Evolutionary conservation across 495 filamentous ascomycete species (phyloP), one percentile per base, ranked within the genome.

Genomic region (Venustampulla echinocandica): DNA sequence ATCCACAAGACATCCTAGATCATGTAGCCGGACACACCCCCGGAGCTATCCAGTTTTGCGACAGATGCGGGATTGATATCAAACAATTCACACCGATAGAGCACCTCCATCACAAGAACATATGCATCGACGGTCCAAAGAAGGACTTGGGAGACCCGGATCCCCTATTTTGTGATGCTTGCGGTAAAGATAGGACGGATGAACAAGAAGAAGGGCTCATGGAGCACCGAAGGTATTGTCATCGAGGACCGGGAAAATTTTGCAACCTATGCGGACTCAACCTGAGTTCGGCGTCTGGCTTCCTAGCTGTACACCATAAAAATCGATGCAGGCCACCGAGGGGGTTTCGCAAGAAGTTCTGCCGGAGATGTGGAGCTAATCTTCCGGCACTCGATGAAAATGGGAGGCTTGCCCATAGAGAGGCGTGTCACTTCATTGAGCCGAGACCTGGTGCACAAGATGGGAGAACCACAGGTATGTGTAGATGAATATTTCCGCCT

Each of bases 21-120:
- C 55, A 58, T 23, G 22, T 50, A 1, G 41, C 40, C 10, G 30
- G 46, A 4, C 55, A 58, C 25, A 25, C 11, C 14, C 47, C 55
- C 14, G 36, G 35, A 3, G 15, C 35, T 14, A 10, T 58, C 10
- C 34, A 42, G 19, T 54, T 24, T 19, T 58, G 55, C 22, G 47
- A 58, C 33, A 40, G 44, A 6, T 58, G 55, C 22, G 43, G 44
- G 2, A 7, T 50, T 19, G 13, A 54, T 9, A 11, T 43, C n/a
- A 30, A 25, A 20, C 6, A 9, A 1, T 44, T 32, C 13, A 28
- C 30, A 13, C 4, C 13, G 13, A 21, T 17, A 4, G 43, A 54
- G 20, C 27, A 17, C 2, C 18, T 10, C 1, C 43, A 58, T 24
- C 50, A 58, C 34, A 14, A 28, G 9, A 3, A 42, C 0, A 47